phyloP scores from a whole-genome alignment of 768 basidiomycete species.

The Lactarius trivialis region DNA sequence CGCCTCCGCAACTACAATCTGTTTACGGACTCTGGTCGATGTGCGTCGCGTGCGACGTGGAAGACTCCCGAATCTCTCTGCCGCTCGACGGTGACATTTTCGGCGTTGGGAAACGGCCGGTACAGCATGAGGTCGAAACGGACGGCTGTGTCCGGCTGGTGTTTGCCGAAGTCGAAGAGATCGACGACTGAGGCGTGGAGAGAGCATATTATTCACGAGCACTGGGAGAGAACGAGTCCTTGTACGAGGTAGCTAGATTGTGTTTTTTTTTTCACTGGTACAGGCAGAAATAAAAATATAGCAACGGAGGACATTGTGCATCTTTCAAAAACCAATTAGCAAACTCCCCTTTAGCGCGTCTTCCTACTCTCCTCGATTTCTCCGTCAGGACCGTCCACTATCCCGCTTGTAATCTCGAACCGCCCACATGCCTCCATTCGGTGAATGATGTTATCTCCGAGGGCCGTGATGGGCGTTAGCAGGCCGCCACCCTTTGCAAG shows the following conservation, averaged over 20 bases:
- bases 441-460: constrained; percentile 69
- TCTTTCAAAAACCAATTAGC: background rate
- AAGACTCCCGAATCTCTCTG: background rate
- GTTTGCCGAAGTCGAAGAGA: constrained; percentile 1
- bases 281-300: background rate
- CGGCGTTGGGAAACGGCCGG: constrained; percentile 13
- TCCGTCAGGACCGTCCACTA: constrained; percentile 29
- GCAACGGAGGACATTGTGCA: background rate
- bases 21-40: constrained; percentile 6
- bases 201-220: background rate
- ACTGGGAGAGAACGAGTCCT: background rate
- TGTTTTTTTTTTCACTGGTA: background rate
- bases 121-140: constrained; percentile 14
- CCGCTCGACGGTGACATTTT: constrained; percentile 14
- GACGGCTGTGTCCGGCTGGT: constrained; percentile 13
- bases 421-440: constrained; percentile 53
- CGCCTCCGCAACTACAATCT: background rate
- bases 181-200: background rate
- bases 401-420: constrained; percentile 50
- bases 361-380: constrained; percentile 8
- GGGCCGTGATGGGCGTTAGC: constrained; percentile 75
- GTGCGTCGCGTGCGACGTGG: background rate
- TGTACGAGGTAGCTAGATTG: background rate
- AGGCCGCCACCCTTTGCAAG: constrained; percentile 65
- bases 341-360: background rate